Evolutionary conservation across 331 rosid genomes (phyloP), one percentile per base, ranked within the genome.

Genomic region (Spiraea crenata): DNA sequence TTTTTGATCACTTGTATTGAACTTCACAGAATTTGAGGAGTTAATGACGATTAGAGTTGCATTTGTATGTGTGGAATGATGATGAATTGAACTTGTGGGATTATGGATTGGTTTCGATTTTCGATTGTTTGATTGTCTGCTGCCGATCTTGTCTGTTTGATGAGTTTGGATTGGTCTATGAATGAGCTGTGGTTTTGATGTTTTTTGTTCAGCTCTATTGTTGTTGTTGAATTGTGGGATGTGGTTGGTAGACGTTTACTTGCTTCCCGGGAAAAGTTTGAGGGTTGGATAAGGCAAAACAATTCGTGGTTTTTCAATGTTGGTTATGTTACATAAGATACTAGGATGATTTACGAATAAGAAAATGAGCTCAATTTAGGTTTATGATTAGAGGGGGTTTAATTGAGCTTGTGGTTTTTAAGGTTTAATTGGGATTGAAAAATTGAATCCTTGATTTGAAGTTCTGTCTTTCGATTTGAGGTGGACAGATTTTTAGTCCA

Each of bases 141-240:
- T 45, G 41, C 77, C 79, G 76, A 80, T 82, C 74, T 56, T 63
- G 72, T 61, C 70, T 48, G 55, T 58, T 57, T 34, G 67, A 58
- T 17, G 74, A 40, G 71, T 77, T 64, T 39, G 69, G 19, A 55
- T 45, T 62, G 79, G 79, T 80, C 70, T 77, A 37, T 74, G 70
- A 46, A 25, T 67, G 0, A 67, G 35, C 16, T 51, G 15, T 77
- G 80, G 45, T 35, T 46, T 4, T 57, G n/a, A n/a, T n/a, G n/a
- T n/a, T n/a, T n/a, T 14, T 72, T 79, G 74, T 83, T 64, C 42
- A 42, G 60, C 38, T 76, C 50, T 56, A 3, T 71, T 44, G 46
- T 56, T 80, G 62, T 6, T 64, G 72, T 54, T 75, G 73, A 69
- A 82, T 83, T 80, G 81, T 84, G 86, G 78, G 82, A 80, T 56